phyloP scores from a whole-genome alignment of 805 yeast genomes.

The Cyberlindnera sargentensis region DNA sequence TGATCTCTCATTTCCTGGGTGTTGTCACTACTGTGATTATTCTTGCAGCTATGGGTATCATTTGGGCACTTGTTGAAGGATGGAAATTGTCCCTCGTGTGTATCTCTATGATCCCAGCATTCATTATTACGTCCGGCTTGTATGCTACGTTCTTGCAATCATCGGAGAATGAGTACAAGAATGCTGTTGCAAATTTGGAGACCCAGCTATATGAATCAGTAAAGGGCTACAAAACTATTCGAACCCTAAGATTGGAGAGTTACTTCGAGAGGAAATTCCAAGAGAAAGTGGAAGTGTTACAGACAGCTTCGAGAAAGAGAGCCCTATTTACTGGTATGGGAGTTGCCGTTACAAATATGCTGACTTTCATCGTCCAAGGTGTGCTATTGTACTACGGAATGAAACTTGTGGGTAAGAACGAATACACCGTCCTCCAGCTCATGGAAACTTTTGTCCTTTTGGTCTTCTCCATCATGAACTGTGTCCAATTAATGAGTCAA shows the following conservation, averaged over 20 bases:
- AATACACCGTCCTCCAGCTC: slow-evolving; percentile 50
- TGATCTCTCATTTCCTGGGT: slow-evolving; percentile 57
- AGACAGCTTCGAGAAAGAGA: slow-evolving; percentile 39
- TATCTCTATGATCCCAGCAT: slow-evolving; percentile 63
- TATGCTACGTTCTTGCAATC: slow-evolving; percentile 46
- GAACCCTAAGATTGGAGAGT: slow-evolving; percentile 43
- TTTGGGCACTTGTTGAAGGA: slow-evolving; percentile 74
- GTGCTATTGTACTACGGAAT: slow-evolving; percentile 76
- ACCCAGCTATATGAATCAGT: slow-evolving; percentile 45
- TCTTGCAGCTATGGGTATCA: slow-evolving; percentile 51
- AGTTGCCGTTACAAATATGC: slow-evolving; percentile 46
- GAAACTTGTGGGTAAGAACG: slow-evolving; percentile 50
- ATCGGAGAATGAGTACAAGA: slow-evolving; percentile 57
- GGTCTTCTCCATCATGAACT: slow-evolving; percentile 62
- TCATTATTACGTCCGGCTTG: slow-evolving; percentile 40
- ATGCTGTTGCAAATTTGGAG: slow-evolving; percentile 47
- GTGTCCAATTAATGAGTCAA: slow-evolving; percentile 50
- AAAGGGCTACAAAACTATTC: slow-evolving; percentile 55
- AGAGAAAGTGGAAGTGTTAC: slow-evolving; percentile 25
- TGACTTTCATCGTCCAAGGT: slow-evolving; percentile 58
- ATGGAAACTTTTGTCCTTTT: slow-evolving; percentile 67
- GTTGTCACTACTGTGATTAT: slow-evolving; percentile 45
- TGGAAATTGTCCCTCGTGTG: slow-evolving; percentile 89
- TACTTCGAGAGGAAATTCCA: slow-evolving; percentile 39
- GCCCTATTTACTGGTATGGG: slow-evolving; percentile 63